Conservation (phyloP, 2,329 filamentous ascomycete species). For the Fusarium anguioides region DNA sequence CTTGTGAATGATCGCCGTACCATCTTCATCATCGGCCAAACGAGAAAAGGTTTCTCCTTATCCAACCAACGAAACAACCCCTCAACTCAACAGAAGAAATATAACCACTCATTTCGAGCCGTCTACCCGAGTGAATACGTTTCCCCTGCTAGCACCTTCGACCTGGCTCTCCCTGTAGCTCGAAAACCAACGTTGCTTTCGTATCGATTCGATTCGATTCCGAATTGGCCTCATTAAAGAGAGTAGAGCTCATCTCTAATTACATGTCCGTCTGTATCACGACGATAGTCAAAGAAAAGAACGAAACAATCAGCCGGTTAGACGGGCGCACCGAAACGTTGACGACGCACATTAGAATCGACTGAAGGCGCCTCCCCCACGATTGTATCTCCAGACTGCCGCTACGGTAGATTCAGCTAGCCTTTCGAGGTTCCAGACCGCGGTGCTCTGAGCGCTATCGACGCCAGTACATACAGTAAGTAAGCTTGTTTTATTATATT, state of each 20-base stretch:
- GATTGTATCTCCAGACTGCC: background rate
- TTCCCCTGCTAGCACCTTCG: background rate
- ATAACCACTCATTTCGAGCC: background rate
- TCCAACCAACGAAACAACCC: constrained; percentile 1
- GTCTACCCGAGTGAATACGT: background rate
- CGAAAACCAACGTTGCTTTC: background rate
- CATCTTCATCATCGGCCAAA: background rate
- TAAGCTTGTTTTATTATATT: constrained; percentile 27
- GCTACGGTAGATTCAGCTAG: constrained; percentile 24
- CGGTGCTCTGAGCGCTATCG: background rate
- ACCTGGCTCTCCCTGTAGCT: background rate
- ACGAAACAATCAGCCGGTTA: constrained; percentile 5
- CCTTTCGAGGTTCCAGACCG: constrained; percentile 40
- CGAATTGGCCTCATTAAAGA: background rate
- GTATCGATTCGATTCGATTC: background rate
- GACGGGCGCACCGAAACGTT: constrained; percentile 30
- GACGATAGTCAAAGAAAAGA: background rate
- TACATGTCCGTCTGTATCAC: constrained; percentile 5
- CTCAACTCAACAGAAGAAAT: background rate
- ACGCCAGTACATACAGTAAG: constrained; percentile 17
- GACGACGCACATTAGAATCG: constrained; percentile 17
- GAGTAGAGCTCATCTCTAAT: constrained; percentile 1
- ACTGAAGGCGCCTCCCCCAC: constrained; percentile 28
- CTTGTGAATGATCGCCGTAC: background rate
- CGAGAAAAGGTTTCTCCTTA: background rate